phyloP scores from a whole-genome alignment of 2,329 filamentous ascomycete species.

The Lecanoromycetidae sp. region DNA sequence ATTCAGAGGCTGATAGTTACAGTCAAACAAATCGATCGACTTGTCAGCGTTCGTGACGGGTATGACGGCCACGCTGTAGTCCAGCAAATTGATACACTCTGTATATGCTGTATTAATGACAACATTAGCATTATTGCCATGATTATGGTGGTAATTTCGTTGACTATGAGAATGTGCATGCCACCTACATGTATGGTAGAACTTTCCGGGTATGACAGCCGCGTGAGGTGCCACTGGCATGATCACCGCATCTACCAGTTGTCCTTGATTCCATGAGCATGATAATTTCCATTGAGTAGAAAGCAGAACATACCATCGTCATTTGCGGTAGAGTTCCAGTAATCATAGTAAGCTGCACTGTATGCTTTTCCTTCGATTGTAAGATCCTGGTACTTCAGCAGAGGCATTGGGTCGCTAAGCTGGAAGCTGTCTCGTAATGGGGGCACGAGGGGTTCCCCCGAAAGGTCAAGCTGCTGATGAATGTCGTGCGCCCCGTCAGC shows the following conservation, averaged over 20 bases:
- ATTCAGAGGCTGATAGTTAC: constrained; percentile 27
- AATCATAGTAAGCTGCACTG: constrained; percentile 41
- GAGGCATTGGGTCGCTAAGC: constrained; percentile 18
- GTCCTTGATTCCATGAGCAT: constrained; percentile 16
- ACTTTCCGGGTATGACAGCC: constrained; percentile 37
- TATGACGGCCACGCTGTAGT: constrained; percentile 38
- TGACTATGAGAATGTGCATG: too few relatives aligned
- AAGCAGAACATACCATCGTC: constrained; percentile 23
- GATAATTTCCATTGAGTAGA: neutral
- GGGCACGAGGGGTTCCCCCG: constrained; percentile 37
- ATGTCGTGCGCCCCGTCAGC: constrained; percentile 16
- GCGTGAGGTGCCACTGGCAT: constrained; percentile 40
- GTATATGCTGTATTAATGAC: constrained; percentile 16
- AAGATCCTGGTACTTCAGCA: constrained; percentile 27
- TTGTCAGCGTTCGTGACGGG: constrained; percentile 40
- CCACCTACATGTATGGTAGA: constrained; percentile 24
- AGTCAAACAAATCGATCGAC: constrained; percentile 29
- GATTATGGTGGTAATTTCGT: too few relatives aligned
- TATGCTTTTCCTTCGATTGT: constrained; percentile 36
- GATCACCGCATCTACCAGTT: constrained; percentile 41
- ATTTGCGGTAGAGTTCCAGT: constrained; percentile 38
- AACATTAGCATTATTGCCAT: neutral
- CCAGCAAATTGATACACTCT: constrained; percentile 33
- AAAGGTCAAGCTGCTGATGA: constrained; percentile 22
- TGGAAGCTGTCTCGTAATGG: constrained; percentile 25